Conservation (phyloP, 1,284 basidiomycete species). For the Peniophora sp. region DNA sequence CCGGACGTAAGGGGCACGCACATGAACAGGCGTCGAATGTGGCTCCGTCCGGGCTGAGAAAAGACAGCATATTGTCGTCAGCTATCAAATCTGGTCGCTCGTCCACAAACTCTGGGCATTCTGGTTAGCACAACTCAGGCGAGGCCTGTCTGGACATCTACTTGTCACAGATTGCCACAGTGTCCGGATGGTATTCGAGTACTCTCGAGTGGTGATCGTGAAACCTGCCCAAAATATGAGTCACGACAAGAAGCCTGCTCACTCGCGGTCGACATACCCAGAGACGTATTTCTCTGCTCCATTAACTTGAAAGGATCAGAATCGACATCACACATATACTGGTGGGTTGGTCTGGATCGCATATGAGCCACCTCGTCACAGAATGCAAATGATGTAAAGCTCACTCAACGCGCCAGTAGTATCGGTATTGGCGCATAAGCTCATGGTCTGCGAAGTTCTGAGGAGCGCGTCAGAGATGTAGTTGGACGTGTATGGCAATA, state of each 20-base stretch:
- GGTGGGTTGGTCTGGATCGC: slow-evolving; percentile 51
- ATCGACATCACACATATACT: slow-evolving; percentile 69
- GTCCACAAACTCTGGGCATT: slow-evolving; percentile 53
- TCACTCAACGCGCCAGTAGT: slow-evolving; percentile 23
- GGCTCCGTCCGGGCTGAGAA: slow-evolving; percentile 58
- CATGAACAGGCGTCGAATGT: slow-evolving; percentile 68
- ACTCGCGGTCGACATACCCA: slow-evolving; percentile 32
- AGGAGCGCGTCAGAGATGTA: slow-evolving; percentile 6
- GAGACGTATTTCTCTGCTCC: slow-evolving; percentile 69
- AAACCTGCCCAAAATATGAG: slow-evolving; percentile 30
- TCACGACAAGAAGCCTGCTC: no score
- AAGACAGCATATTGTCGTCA: slow-evolving; percentile 54
- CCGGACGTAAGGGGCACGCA: slow-evolving; percentile 21
- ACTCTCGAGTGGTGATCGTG: slow-evolving; percentile 62
- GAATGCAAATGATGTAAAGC: slow-evolving; percentile 1
- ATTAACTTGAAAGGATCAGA: slow-evolving; percentile 80
- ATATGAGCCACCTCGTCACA: slow-evolving; percentile 1
- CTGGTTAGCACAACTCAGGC: no score
- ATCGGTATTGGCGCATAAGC: slow-evolving; percentile 18
- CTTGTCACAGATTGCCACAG: slow-evolving; percentile 56
- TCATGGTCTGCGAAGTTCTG: slow-evolving; percentile 78
- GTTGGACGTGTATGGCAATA: not conserved
- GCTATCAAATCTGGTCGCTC: slow-evolving; percentile 49
- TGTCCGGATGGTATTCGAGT: slow-evolving; percentile 57
- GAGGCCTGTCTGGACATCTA: slow-evolving; percentile 18